phyloP scores from a whole-genome alignment of 148 eudicot genomes.

The Amaranthus palmeri region DNA sequence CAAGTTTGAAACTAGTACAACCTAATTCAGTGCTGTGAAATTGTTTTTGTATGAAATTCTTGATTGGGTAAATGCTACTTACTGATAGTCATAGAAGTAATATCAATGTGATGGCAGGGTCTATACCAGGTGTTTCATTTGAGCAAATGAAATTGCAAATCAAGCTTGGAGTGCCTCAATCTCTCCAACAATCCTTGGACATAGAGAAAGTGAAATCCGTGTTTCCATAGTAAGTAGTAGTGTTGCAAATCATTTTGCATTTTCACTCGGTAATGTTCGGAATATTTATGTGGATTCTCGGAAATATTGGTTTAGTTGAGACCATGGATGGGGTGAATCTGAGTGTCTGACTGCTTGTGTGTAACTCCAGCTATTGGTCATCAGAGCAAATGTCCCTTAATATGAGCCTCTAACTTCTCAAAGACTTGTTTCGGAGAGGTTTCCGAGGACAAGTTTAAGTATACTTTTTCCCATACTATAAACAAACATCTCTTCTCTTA shows the following conservation, averaged over 20 bases:
- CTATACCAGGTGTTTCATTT: slow-evolving; percentile 88
- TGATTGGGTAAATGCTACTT: neutral
- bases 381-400: no score
- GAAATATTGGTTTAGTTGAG: no score
- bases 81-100: neutral
- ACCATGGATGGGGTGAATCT: no score
- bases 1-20: neutral
- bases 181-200: slow-evolving; percentile 67
- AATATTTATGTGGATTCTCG: neutral
- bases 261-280: neutral
- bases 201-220: slow-evolving; percentile 88
- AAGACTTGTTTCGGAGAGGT: no score
- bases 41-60: neutral
- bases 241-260: neutral
- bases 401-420: no score
- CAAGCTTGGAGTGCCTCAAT: slow-evolving; percentile 86
- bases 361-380: no score
- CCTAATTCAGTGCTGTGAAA: neutral
- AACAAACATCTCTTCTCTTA: no score
- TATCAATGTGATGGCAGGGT: slow-evolving; percentile 46
- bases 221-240: slow-evolving; percentile 83
- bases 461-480: no score
- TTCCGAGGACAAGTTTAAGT: no score
- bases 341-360: no score
- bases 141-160: slow-evolving; percentile 91